Percentiles rank a stretch among this genome's conserved stretches.
Conservation (phyloP, 2,329 filamentous ascomycete genomes). For the Cladophialophora chaetospira region DNA sequence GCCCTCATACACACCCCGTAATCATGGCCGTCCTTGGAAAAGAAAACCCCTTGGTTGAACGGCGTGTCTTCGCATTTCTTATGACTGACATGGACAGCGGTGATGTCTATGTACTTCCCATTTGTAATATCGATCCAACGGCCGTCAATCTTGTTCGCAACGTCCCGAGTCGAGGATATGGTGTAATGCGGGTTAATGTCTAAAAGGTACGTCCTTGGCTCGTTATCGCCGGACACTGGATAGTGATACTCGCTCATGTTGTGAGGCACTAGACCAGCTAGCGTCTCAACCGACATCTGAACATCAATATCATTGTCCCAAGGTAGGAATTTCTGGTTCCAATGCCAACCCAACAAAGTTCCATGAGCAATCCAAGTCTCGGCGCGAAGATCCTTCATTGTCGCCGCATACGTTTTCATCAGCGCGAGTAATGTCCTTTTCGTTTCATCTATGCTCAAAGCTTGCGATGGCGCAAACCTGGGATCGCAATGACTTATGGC, state of each 20-base stretch:
- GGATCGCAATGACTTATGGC: constrained; percentile 19
- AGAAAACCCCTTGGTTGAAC: constrained; percentile 3
- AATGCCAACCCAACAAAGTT: constrained; percentile 21
- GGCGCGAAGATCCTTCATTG: constrained; percentile 13
- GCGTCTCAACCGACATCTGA: constrained; percentile 15
- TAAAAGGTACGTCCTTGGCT: constrained; percentile 15
- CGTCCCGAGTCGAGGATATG: constrained; percentile 14
- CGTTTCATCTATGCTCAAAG: constrained; percentile 10
- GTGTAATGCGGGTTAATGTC: constrained; percentile 24
- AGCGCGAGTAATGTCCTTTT: constrained; percentile 4
- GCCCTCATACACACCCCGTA: constrained; percentile 6
- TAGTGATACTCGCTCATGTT: constrained; percentile 22
- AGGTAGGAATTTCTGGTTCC: constrained; percentile 24
- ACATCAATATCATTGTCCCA: constrained; percentile 28
- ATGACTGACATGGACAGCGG: constrained; percentile 16
- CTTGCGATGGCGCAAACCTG: constrained; percentile 10
- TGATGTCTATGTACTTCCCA: constrained; percentile 26
- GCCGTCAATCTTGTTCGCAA: constrained; percentile 25
- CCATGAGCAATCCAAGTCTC: constrained; percentile 27
- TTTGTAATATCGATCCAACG: constrained; percentile 26
- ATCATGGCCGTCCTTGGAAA: constrained; percentile 18
- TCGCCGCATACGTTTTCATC: constrained; percentile 12
- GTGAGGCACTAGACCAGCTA: neutral
- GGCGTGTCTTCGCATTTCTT: neutral
- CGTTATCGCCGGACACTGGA: neutral